phyloP scores from a whole-genome alignment of 1,284 basidiomycete species.

The Apiotrichum veenhuisii region DNA sequence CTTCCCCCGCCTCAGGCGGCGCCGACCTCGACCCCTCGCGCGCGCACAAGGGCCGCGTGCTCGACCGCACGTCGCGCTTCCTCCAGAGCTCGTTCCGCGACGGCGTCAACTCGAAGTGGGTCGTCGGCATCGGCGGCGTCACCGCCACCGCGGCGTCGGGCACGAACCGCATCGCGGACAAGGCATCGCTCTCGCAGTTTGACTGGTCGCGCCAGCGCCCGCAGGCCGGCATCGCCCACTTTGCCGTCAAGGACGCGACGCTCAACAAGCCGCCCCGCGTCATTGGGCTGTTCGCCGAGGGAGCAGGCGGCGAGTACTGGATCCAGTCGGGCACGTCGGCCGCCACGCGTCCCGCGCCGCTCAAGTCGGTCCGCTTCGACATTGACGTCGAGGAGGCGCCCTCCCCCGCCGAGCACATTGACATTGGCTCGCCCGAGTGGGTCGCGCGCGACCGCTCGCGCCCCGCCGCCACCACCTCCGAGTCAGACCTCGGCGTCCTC shows the following conservation, averaged over 20 bases:
- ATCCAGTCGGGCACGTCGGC: constrained; percentile 7
- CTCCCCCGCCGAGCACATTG: constrained; percentile 4
- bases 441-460: constrained; percentile 11
- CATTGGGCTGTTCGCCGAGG: constrained; percentile 18
- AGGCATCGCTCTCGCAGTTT: constrained; percentile 16
- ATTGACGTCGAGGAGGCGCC: constrained; percentile 25
- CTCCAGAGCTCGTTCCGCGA: constrained; percentile 25
- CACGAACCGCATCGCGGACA: constrained; percentile 12
- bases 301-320: constrained; percentile 5
- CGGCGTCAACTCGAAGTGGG: constrained; percentile 30
- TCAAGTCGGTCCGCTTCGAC: constrained; percentile 39
- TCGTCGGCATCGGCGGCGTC: constrained; percentile 43
- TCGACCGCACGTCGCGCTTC: constrained; percentile 10
- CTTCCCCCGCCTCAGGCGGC: constrained; percentile 16
- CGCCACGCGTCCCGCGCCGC: constrained; percentile 25
- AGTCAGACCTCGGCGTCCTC: constrained; percentile 13
- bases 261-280: constrained; percentile 32
- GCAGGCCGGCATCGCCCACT: constrained; percentile 27
- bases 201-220: constrained; percentile 31
- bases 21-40: constrained; percentile 7
- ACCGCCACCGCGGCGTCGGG: constrained; percentile 25
- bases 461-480: neutral
- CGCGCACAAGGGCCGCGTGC: constrained; percentile 19
- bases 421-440: constrained; percentile 9
- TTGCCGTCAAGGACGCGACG: constrained; percentile 29